Conservation (phyloP, 768 basidiomycete genomes). For the Tylopilus felleus region DNA sequence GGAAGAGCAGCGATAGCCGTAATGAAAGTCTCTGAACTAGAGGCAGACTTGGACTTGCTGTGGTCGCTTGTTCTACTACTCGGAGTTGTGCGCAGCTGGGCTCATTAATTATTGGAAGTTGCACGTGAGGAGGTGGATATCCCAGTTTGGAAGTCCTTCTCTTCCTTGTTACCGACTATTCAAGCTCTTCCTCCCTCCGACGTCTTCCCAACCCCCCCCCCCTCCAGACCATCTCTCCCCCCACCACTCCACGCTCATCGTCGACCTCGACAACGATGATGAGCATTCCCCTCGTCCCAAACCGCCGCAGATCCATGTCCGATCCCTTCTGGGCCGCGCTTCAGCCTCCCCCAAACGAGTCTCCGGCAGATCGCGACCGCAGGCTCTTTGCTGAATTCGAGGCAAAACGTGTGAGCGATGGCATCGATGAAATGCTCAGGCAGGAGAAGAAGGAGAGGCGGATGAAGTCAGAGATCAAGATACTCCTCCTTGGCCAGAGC, state of each 20-base stretch:
- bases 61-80: too few species aligned
- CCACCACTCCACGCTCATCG: neutral
- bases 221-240: constrained; percentile 14
- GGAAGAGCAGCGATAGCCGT: too few species aligned
- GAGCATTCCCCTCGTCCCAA: constrained; percentile 32
- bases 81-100: too few species aligned
- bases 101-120: neutral
- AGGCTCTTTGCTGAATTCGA: constrained; percentile 65
- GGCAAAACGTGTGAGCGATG: constrained; percentile 70
- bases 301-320: constrained; percentile 46
- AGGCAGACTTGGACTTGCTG: too few species aligned
- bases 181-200: constrained; percentile 19
- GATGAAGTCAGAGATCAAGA: constrained; percentile 62
- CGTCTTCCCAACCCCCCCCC: constrained; percentile 15
- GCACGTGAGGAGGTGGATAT: constrained; percentile 15
- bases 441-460: constrained; percentile 63
- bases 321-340: constrained; percentile 71
- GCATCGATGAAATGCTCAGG: constrained; percentile 76
- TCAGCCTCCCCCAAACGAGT: constrained; percentile 70
- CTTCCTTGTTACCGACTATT: constrained; percentile 15
- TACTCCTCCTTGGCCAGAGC: constrained; percentile 82
- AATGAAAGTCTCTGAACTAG: too few species aligned
- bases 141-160: constrained; percentile 30
- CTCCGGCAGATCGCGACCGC: constrained; percentile 59
- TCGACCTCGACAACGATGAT: constrained; percentile 13